phyloP scores from a whole-genome alignment of 83 land plant genomes.

The Thuja plicata region DNA sequence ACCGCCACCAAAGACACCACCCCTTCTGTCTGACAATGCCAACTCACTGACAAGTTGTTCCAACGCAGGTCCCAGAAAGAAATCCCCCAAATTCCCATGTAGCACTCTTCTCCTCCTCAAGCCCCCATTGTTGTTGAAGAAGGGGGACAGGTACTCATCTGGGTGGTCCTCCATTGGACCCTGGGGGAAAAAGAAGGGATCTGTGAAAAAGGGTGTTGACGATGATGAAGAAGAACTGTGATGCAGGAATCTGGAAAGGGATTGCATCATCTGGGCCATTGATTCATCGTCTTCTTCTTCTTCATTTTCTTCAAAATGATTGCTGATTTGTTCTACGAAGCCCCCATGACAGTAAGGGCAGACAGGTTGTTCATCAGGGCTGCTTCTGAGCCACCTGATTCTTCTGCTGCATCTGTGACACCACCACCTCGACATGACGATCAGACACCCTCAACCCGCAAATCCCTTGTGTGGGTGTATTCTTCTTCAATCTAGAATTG shows the following conservation, averaged over 20 bases:
- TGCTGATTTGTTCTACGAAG: slow-evolving; percentile 40
- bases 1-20: slow-evolving; percentile 17
- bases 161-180: not conserved
- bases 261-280: slow-evolving; percentile 12
- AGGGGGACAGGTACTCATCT: slow-evolving; percentile 1
- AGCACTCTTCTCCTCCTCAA: slow-evolving; percentile 13
- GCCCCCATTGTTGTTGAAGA: not conserved
- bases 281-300: not conserved
- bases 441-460: not conserved
- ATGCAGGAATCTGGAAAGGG: slow-evolving; percentile 1
- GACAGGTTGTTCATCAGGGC: slow-evolving; percentile 14
- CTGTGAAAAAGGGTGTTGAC: not conserved
- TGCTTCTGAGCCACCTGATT: slow-evolving; percentile 18
- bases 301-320: not conserved
- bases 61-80: slow-evolving; percentile 34
- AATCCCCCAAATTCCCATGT: slow-evolving; percentile 41
- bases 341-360: slow-evolving; percentile 45
- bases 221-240: not conserved
- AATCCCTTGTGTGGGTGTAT: not conserved
- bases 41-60: slow-evolving; percentile 45
- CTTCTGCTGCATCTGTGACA: slow-evolving; percentile 35
- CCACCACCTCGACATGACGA: slow-evolving; percentile 15
- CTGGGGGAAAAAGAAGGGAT: not conserved
- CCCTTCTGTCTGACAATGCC: slow-evolving; percentile 37
- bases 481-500: not conserved